These are phyloP conservation scores for Phytophthora podocarpi DNA, from an alignment of 352 stramenopile genomes.

Conservation along the genomic window DNA sequence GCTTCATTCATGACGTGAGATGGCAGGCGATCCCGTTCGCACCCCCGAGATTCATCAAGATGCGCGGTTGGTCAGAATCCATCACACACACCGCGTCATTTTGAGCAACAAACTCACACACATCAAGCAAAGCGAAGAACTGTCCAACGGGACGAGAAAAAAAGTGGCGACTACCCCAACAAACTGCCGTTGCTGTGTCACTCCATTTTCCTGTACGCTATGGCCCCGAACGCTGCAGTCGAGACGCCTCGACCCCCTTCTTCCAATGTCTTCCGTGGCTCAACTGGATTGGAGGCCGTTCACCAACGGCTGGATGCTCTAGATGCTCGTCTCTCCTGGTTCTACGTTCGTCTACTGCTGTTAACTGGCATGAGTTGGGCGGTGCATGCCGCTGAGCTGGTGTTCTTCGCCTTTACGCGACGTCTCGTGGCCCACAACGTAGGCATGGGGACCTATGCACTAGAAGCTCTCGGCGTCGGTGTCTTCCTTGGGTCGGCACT, in stretches of 20 bases:
- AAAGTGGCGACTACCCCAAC: slow-evolving; percentile 2
- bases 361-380: slow-evolving; percentile 37
- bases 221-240: background rate
- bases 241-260: background rate
- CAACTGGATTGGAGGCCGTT: slow-evolving; percentile 5
- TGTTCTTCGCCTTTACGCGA: slow-evolving; percentile 43
- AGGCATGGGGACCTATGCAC: slow-evolving; percentile 21
- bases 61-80: background rate
- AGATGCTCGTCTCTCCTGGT: slow-evolving; percentile 18
- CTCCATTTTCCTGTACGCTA: too few relatives aligned
- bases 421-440: slow-evolving; percentile 22
- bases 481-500: slow-evolving; percentile 24
- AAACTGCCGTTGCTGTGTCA: too few relatives aligned
- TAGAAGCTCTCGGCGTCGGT: slow-evolving; percentile 22
- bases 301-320: slow-evolving; percentile 21
- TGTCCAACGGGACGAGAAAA: slow-evolving; percentile 11
- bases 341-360: slow-evolving; percentile 37
- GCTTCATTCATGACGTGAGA: too few relatives aligned
- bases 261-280: background rate
- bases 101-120: slow-evolving; percentile 1
- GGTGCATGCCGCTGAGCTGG: slow-evolving; percentile 36
- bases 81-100: background rate
- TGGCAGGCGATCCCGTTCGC: slow-evolving; percentile 4
- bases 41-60: slow-evolving; percentile 9
- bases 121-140: background rate